phyloP scores from a whole-genome alignment of 495 filamentous ascomycete genomes.

The Aspergillus homomorphus region DNA sequence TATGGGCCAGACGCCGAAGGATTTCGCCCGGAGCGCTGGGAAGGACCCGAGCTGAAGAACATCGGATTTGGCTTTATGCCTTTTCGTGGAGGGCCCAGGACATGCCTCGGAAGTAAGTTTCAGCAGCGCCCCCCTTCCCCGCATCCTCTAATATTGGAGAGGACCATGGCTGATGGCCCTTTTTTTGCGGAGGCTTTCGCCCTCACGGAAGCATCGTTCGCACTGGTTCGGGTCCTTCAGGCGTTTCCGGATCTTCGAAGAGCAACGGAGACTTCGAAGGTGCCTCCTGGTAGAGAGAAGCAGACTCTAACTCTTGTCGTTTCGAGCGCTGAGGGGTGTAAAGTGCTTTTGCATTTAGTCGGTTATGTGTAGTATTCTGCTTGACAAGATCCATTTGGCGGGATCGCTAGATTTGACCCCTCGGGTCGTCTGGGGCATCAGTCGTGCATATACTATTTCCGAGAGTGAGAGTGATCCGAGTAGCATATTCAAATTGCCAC shows the following conservation, averaged over 20 bases:
- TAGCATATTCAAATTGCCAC: too few species aligned
- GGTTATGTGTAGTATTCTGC: too few species aligned
- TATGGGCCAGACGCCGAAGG: conserved; percentile 3
- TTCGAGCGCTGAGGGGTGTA: background rate
- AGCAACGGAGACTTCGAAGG: background rate
- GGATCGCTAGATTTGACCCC: too few species aligned
- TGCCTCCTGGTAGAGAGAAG: background rate
- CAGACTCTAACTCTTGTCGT: background rate
- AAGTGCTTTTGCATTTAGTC: too few species aligned
- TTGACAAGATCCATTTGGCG: too few species aligned
- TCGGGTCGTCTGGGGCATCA: too few species aligned
- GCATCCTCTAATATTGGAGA: too few species aligned
- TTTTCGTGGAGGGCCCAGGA: background rate
- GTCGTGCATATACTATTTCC: too few species aligned
- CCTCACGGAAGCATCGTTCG: background rate
- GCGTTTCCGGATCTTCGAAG: background rate
- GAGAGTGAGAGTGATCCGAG: too few species aligned
- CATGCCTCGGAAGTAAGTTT: background rate
- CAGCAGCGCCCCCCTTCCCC: too few species aligned
- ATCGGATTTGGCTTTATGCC: conserved; percentile 1
- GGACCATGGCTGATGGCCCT: background rate
- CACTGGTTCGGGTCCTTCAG: background rate
- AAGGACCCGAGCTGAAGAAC: background rate
- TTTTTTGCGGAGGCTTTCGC: background rate
- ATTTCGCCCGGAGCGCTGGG: conserved; percentile 6